These are phyloP conservation scores for Erodium maritimum DNA, from an alignment of 345 rosid species.

Conservation along the genomic window DNA sequence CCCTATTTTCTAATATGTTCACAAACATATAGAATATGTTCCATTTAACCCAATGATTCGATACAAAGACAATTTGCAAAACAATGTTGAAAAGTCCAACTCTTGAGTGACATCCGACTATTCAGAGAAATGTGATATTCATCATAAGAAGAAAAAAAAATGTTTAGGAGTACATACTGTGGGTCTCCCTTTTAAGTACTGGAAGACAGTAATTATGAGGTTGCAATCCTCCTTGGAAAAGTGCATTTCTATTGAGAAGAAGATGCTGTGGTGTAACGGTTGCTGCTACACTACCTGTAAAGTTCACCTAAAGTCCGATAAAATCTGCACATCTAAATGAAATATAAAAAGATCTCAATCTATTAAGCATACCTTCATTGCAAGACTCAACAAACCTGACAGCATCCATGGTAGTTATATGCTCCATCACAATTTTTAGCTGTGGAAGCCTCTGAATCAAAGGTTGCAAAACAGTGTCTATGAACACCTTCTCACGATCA, in stretches of 20 bases:
- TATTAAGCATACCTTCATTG: constrained; percentile 31
- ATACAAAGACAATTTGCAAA: background rate
- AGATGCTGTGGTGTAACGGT: constrained; percentile 97
- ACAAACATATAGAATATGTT: background rate
- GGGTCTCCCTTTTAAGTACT: constrained; percentile 83
- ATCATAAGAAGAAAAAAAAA: constrained; percentile 2
- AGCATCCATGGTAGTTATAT: constrained; percentile 83
- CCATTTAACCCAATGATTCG: background rate
- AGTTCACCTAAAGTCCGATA: background rate
- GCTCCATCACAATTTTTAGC: constrained; percentile 86
- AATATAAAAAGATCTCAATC: background rate
- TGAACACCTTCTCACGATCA: constrained; percentile 87
- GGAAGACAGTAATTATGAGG: constrained; percentile 95
- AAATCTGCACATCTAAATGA: background rate
- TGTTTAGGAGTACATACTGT: constrained; percentile 33
- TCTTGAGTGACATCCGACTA: no score
- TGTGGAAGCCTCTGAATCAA: constrained; percentile 56
- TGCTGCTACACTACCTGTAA: constrained; percentile 61
- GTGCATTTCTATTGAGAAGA: constrained; percentile 77
- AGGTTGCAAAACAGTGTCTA: constrained; percentile 67
- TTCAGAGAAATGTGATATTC: background rate
- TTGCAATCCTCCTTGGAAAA: constrained; percentile 89
- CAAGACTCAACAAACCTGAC: constrained; percentile 74
- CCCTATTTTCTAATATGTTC: no score
- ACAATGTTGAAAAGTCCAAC: background rate